Evolutionary conservation across 2,329 filamentous ascomycete genomes (phyloP), one percentile per base, ranked within the genome.

Genomic region (Exserohilum rostratum): DNA sequence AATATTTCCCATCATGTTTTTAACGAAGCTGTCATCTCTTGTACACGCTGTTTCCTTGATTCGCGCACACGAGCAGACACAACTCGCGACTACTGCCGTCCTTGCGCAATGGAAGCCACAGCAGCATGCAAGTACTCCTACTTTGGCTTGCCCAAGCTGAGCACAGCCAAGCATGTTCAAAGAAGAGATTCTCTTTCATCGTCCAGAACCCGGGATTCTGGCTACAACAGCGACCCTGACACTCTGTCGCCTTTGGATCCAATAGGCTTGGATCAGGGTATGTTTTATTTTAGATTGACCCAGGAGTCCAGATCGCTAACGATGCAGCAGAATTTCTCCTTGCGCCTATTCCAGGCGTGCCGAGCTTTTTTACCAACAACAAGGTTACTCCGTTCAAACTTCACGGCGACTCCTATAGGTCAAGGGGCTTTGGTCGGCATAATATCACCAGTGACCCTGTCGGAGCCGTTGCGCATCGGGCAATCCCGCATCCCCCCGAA

Each of bases 221-320:
- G 69, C 6, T 72, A 72, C 50, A 68, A 60, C 34, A 70, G 68
- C 51, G 66, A 72, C 27, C 59, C 60, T 6, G 68, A 72, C 25
- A 62, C 65, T 37, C 53, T 67, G 34, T 71, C 67, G 10, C 67
- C 67, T 7, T 54, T 68, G 17, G 67, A 70, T 17, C 54, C 63
- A 37, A 40, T 46, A 12, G 49, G 37, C 17, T 39, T 49, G 10
- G 55, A 65, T 27, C 60, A 64, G 18, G 45, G 68, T 65, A 58
- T 46, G 56, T 39, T n/a, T 35, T 35, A n/a, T 33, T 18, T 11
- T 33, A n/a, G n/a, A n/a, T n/a, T n/a, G n/a, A n/a, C 25, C n/a
- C 17, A 18, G 22, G 5, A 27, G 46, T 33, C 44, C 18, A 35
- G 42, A 37, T 46, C 17, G 39, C 53, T 65, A 47, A 65, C 18